Conservation (phyloP, 306 rosid genomes). For the Ziziphus jujuba region DNA sequence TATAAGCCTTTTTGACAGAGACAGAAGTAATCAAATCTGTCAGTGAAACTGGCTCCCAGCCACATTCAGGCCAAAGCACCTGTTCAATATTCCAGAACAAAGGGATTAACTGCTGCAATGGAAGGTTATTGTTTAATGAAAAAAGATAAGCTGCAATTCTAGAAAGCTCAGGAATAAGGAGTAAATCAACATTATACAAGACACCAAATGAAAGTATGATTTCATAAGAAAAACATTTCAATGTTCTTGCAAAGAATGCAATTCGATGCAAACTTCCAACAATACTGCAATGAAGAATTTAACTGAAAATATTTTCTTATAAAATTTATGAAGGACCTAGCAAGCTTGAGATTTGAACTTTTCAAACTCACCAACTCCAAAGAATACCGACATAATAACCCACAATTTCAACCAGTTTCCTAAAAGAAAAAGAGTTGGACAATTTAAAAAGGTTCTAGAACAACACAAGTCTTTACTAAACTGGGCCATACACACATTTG, state of each 20-base stretch:
- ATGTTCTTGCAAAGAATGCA: not conserved
- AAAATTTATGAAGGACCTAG: not conserved
- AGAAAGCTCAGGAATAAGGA: not conserved
- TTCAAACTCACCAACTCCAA: no score
- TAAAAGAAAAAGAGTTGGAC: no score
- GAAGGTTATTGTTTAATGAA: not conserved
- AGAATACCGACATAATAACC: no score
- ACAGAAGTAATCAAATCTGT: conserved; percentile 77
- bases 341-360: not conserved
- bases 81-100: conserved; percentile 37
- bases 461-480: not conserved
- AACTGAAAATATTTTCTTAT: not conserved
- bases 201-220: not conserved
- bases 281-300: not conserved
- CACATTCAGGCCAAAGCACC: conserved; percentile 85
- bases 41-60: conserved; percentile 77
- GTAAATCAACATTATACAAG: not conserved
- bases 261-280: not conserved
- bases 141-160: not conserved
- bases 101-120: conserved; percentile 5
- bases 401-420: no score
- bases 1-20: conserved; percentile 72
- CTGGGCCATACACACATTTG: not conserved
- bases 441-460: not conserved
- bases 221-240: not conserved